Evolutionary conservation across 495 filamentous ascomycete species (phyloP).

Genomic region (Talaromyces nanjingensis): DNA sequence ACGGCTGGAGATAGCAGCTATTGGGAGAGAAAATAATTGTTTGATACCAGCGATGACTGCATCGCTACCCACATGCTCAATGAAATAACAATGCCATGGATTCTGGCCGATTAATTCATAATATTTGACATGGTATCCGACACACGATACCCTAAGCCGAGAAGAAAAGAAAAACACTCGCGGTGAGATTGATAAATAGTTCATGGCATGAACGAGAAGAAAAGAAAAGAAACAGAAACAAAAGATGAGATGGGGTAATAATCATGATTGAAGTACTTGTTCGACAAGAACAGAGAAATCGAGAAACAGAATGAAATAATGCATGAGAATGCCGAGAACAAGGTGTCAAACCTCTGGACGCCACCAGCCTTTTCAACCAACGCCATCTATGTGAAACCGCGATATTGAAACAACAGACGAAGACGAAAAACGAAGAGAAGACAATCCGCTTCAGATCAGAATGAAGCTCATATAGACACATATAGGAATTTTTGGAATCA

Average conservation of each 20-base stretch:
- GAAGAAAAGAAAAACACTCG: conserved; percentile 1
- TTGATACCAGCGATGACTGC: no score
- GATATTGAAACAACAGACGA: conserved; percentile 7
- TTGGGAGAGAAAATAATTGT: no score
- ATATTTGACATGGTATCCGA: not conserved
- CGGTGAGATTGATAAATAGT: not conserved
- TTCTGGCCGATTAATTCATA: not conserved
- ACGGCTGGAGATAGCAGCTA: no score
- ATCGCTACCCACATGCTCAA: no score
- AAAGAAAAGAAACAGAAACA: not conserved
- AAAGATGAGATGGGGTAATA: not conserved
- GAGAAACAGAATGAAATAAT: conserved; percentile 30
- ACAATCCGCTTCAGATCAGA: conserved; percentile 27
- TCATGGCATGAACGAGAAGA: not conserved
- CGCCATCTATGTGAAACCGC: conserved; percentile 6
- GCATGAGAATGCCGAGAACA: conserved; percentile 4
- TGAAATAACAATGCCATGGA: not conserved
- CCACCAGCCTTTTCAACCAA: conserved; percentile 5
- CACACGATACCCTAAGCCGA: not conserved
- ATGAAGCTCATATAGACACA: conserved; percentile 19
- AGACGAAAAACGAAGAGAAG: conserved; percentile 17
- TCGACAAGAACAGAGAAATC: conserved; percentile 5
- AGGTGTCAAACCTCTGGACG: not conserved
- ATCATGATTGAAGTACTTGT: not conserved
- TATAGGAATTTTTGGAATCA: conserved; percentile 8